Evolutionary conservation across 2,329 filamentous ascomycete species (phyloP), one percentile per base, ranked within the genome.

Genomic region (Shiraia sp.): DNA sequence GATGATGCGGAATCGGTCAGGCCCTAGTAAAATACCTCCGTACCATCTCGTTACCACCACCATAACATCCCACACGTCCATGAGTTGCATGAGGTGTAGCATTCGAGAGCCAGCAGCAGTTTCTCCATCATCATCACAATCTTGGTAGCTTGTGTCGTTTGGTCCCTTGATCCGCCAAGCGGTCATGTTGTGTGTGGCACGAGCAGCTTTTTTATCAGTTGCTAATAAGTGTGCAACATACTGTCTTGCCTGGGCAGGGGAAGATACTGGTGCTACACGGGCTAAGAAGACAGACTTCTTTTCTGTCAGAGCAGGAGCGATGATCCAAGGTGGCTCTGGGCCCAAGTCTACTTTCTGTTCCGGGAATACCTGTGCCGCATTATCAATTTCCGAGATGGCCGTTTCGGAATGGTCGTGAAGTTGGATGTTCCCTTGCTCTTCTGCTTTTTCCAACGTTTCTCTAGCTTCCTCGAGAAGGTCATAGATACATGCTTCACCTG

Each of bases 21-120:
- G 91, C 0, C 93, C 93, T 32, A 99, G 72, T 57, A 90, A 86
- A 43, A 95, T 81, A 1, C 93, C 93, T 3, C 93, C 93, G 69
- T 95, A 99, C 93, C 93, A 99, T 49, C 93, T 76, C 27, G 88
- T 90, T 19, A 99, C 92, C 3, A 99, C 86, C 0, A 99, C 90
- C 75, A 97, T 86, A 12, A 87, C 86, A 68, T 95, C 82, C 90
- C 91, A 96, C 9, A 95, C 78, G 61, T 91, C 88, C 88, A 96
- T 96, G 47, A 96, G 72, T 74, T 96, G 90, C 84, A 99, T 86
- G 22, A 99, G 75, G 72, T 95, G 90, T 46, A 97, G 71, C 61
- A 99, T 71, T 29, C 93, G 79, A 0, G 87, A 85, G 1, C 93
- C 93, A 0, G 93, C 93, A 5, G 93, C 93, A 17, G 88, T 88